Percentiles rank a stretch among this genome's conserved stretches.
Evolutionary conservation across 2,329 filamentous ascomycete genomes (phyloP).

Genomic region (Zymoseptoria pseudotritici): DNA sequence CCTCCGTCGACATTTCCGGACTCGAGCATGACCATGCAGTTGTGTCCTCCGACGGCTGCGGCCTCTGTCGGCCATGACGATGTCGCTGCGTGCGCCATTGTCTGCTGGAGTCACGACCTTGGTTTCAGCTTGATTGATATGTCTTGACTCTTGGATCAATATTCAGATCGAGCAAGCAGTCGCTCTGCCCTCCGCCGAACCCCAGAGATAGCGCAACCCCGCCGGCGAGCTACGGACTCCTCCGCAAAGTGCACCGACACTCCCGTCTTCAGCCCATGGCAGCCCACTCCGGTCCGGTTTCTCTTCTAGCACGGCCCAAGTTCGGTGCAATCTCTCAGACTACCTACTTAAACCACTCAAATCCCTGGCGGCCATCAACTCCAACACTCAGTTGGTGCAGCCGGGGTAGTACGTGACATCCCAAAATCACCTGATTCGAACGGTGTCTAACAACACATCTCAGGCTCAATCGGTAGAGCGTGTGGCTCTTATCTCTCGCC

Average conservation of each 20-base stretch:
- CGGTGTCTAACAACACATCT: background rate
- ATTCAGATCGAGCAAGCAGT: background rate
- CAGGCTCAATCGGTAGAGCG: slow-evolving; percentile 46
- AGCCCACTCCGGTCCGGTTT: background rate
- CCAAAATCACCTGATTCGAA: background rate
- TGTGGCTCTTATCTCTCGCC: slow-evolving; percentile 40
- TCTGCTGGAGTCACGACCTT: background rate
- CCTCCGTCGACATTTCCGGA: background rate
- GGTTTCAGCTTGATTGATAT: background rate
- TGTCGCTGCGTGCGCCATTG: background rate
- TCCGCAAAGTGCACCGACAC: background rate
- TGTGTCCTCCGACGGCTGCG: background rate
- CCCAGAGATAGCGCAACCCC: background rate
- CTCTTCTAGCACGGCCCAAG: background rate
- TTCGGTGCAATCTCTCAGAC: background rate
- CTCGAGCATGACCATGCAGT: background rate
- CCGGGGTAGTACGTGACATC: background rate
- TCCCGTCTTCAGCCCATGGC: background rate
- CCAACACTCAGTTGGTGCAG: background rate
- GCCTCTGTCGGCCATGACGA: background rate
- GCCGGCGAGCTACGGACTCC: background rate
- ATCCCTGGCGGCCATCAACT: background rate
- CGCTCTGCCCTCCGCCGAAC: background rate
- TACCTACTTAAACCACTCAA: background rate
- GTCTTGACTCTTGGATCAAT: background rate